These are phyloP conservation scores for Coffea canephora DNA, from an alignment of 257 asterid genomes.

Conservation along the genomic window DNA sequence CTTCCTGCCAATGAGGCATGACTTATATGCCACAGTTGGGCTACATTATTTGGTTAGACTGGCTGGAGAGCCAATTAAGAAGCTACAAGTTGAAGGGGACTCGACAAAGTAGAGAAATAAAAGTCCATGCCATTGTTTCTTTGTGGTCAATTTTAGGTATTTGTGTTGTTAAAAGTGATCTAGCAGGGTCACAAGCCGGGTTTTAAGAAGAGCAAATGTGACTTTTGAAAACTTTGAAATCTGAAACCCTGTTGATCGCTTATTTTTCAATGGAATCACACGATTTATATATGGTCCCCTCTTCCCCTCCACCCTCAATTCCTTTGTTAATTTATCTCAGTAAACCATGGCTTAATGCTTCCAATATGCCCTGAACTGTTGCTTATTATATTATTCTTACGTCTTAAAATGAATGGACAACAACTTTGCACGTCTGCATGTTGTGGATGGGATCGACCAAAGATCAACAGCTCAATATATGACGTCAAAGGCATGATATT, in stretches of 20 bases:
- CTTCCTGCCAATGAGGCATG: neutral
- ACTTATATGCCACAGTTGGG: too few species aligned
- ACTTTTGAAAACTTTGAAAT: slow-evolving; percentile 15
- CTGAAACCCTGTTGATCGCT: slow-evolving; percentile 13
- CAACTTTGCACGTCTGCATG: slow-evolving; percentile 37
- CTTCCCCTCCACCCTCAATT: slow-evolving; percentile 1
- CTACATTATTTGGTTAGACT: too few species aligned
- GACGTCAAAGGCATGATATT: slow-evolving; percentile 7
- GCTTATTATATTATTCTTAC: slow-evolving; percentile 23
- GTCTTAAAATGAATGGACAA: slow-evolving; percentile 35
- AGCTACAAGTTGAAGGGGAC: neutral
- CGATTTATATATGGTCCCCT: slow-evolving; percentile 34
- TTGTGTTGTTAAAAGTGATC: slow-evolving; percentile 10
- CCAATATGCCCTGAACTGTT: slow-evolving; percentile 7
- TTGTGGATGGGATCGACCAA: slow-evolving; percentile 15
- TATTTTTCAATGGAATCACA: slow-evolving; percentile 5
- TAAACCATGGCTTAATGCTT: slow-evolving; percentile 17
- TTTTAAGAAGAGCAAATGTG: slow-evolving; percentile 16
- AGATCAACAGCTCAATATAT: slow-evolving; percentile 3
- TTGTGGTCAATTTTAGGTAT: neutral
- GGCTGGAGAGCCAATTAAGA: neutral
- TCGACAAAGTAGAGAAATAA: neutral
- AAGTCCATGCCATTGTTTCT: slow-evolving; percentile 4
- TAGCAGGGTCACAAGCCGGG: neutral
- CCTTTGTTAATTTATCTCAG: neutral